Evolutionary conservation across 768 basidiomycete genomes (phyloP), one percentile per base, ranked within the genome.

Genomic region (Russula olivacea): DNA sequence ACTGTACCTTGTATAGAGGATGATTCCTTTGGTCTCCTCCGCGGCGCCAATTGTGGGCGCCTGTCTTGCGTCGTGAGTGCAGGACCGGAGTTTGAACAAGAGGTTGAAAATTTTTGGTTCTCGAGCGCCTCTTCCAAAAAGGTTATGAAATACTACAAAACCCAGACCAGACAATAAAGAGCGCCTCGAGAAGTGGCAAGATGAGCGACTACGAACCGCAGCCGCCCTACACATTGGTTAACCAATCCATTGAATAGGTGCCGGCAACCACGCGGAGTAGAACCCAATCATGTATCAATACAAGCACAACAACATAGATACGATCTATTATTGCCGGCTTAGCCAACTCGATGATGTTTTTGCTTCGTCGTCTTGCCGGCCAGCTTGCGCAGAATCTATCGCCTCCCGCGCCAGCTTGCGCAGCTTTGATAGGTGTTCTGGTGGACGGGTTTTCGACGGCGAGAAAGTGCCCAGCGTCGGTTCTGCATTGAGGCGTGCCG

Each of bases 381-480:
- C 38, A 12, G 36, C 41, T 49, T 56, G 53, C 19, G 58, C 59
- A 14, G 55, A 25, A 17, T 45, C 28, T 40, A 64, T 60, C 32
- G 17, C 25, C 4, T 64, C 63, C 32, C 49, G 63, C 7, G 63
- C 63, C 48, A 64, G 63, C 54, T 60, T 23, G n/a, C 63, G 58
- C 48, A 60, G n/a, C n/a, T 36, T 30, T 12, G 58, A 21, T 40
- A 56, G 15, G 30, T 59, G 54, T 36, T 64, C 59, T 38, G 59
- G 63, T 11, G 49, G 32, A n/a, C 23, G 48, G 15, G 63, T 64
- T 5, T 51, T 55, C n/a, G 63, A 64, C 41, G 41, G 54, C 10
- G 63, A 64, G 14, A 40, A 55, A 41, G 53, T 45, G 59, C 32
- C 63, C 32, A 55, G 41, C 25, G 21, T 40, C 6, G 59, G 58